Evolutionary conservation across 805 yeast genomes (phyloP).

Genomic region (Cyberlindnera suaveolens): DNA sequence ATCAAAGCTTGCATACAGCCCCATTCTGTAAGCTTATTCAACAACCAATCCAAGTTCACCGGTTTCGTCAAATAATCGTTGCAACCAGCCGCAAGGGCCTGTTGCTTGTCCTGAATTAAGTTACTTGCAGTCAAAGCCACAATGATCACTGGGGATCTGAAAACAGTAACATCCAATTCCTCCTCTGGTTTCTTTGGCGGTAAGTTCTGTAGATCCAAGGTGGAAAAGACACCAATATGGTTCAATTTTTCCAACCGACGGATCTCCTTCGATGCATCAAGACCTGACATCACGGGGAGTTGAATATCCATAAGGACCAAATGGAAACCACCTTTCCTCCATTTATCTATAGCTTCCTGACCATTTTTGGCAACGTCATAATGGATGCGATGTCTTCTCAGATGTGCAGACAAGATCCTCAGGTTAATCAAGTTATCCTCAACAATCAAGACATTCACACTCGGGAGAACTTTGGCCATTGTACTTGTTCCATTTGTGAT

Average conservation of each 20-base stretch:
- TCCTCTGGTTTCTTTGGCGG: conserved; percentile 36
- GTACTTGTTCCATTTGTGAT: conserved; percentile 20
- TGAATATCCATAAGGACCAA: conserved; percentile 96
- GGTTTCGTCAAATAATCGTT: conserved; percentile 96
- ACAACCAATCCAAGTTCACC: conserved; percentile 88
- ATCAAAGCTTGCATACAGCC: conserved; percentile 98
- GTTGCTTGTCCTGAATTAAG: conserved; percentile 75
- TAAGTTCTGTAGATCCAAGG: conserved; percentile 19
- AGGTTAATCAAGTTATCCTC: conserved; percentile 96
- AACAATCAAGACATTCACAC: conserved; percentile 85
- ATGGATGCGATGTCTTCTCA: conserved; percentile 78
- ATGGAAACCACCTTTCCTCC: conserved; percentile 94
- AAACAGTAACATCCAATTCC: conserved; percentile 51
- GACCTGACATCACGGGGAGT: conserved; percentile 91
- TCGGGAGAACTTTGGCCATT: conserved; percentile 67
- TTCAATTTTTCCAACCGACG: conserved; percentile 76
- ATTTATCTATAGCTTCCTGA: conserved; percentile 87
- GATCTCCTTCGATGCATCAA: conserved; percentile 91
- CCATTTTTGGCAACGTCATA: conserved; percentile 90
- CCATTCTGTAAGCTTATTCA: conserved; percentile 94
- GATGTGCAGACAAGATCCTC: conserved; percentile 81
- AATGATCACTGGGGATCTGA: conserved; percentile 92
- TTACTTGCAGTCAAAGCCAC: conserved; percentile 96
- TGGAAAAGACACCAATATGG: conserved; percentile 52
- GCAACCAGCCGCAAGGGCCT: conserved; percentile 95